Evolutionary conservation across 2,329 filamentous ascomycete species (phyloP).

Genomic region (Lasiodiplodia theobromae): DNA sequence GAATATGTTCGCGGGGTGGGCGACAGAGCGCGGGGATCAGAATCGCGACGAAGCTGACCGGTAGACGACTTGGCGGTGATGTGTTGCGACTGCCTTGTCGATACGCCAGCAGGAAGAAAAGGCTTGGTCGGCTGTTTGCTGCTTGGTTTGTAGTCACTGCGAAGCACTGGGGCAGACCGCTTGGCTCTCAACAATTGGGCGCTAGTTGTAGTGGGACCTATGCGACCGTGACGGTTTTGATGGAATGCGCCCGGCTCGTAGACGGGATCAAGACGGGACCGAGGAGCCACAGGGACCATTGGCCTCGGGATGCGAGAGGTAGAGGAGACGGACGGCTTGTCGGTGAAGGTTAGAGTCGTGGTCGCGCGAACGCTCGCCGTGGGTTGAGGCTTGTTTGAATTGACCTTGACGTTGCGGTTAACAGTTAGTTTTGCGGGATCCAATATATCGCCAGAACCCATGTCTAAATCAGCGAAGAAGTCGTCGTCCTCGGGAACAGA

Average conservation of each 20-base stretch:
- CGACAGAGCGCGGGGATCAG: conserved; percentile 66
- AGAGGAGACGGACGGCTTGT: conserved; percentile 60
- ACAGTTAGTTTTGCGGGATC: conserved; percentile 80
- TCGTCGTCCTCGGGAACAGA: conserved; percentile 66
- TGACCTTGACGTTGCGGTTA: conserved; percentile 91
- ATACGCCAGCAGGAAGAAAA: conserved; percentile 80
- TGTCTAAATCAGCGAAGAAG: conserved; percentile 84
- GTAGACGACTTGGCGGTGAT: conserved; percentile 74
- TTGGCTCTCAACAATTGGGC: conserved; percentile 65
- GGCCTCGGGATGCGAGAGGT: conserved; percentile 82
- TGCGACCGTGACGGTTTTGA: conserved; percentile 66
- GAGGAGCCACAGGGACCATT: conserved; percentile 57
- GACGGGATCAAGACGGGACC: conserved; percentile 80
- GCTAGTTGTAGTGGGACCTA: conserved; percentile 60
- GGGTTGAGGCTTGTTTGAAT: conserved; percentile 64
- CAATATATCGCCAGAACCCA: conserved; percentile 84
- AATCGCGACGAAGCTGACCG: conserved; percentile 80
- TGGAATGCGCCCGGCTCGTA: conserved; percentile 84
- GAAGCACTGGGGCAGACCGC: conserved; percentile 66
- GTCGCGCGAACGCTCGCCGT: conserved; percentile 76
- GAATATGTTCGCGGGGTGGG: conserved; percentile 55
- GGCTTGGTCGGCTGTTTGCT: conserved; percentile 65
- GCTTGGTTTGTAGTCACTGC: conserved; percentile 60
- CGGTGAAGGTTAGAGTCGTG: conserved; percentile 90
- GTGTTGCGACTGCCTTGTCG: conserved; percentile 79